Base-by-base conservation (phyloP, 2,329 filamentous ascomycete species). In the Arthrobotrys sinensis region DNA sequence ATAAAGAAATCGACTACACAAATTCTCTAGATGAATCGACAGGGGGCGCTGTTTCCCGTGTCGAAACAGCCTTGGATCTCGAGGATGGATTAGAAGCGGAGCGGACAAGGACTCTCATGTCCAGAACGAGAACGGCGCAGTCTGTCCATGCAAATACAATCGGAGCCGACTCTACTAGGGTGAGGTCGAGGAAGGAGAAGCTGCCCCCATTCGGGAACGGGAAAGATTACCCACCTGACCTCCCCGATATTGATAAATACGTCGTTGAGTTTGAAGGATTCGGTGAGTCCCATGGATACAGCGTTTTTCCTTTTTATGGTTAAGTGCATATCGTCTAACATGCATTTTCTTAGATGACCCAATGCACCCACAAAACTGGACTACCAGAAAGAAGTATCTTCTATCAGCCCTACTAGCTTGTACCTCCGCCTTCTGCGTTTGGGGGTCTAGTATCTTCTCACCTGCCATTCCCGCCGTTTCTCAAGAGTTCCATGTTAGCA, bases 361-460 rank as follows among this genome's bases (percentile, higher is more conserved):
- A 1, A 83, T 94, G 77, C 93, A 97, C 84, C 91, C 93, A 0
- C 92, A 95, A 85, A 97, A 97, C 83, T 97, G 94, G 94, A 88
- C 92, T 0, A 82, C 92, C 67, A 89, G 86, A 83, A 94, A 92
- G 86, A 97, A 97, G 90, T 89, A 93, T 45, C 81, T 88, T 3
- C 92, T 91, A 0, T 89, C 90, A 19, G 87, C 87, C 46, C 90
- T 93, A 81, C 86, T 94, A 48, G 92, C 90, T 14, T 94, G 90
- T 82, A 93, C 91, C 12, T 93, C 92, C 16, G 86, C 94, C 81
- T 89, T 89, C 1, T 86, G 91, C 0, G 88, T 92, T 3, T 94
- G 94, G 82, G 89, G 91, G 0, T 91, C 90, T n/a, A 91, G 89
- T 84, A 90, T 94, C 82, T 94, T 93, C 85, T 93, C 91, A 0